Conservation (phyloP, 495 filamentous ascomycete species). For the Penicillium roqueforti region DNA sequence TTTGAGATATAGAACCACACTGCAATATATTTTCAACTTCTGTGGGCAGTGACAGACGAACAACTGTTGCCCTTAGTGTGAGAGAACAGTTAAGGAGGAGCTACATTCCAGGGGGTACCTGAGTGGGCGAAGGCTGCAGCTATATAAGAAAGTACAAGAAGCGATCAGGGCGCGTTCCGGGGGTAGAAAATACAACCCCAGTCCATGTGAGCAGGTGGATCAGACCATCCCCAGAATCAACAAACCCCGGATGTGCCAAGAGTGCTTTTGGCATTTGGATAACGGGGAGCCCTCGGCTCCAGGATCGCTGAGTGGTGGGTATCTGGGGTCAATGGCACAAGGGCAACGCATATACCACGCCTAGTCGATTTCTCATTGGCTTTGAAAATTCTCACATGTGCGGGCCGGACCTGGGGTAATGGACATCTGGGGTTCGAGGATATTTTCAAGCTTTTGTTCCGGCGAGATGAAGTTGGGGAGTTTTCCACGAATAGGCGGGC, state of each 20-base stretch:
- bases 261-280: constrained; percentile 20
- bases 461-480: constrained; percentile 6
- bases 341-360: constrained; percentile 1
- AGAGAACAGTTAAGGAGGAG: not conserved
- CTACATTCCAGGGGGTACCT: constrained; percentile 4
- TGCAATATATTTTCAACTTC: not conserved
- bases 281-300: constrained; percentile 11
- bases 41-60: not conserved
- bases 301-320: constrained; percentile 34
- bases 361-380: constrained; percentile 13
- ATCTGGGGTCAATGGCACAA: constrained; percentile 17
- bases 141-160: constrained; percentile 21
- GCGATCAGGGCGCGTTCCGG: not conserved
- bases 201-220: constrained; percentile 15
- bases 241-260: constrained; percentile 22
- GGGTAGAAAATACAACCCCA: constrained; percentile 4
- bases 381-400: not conserved
- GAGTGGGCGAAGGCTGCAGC: constrained; percentile 13
- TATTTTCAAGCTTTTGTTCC: constrained; percentile 26
- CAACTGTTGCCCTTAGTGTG: not conserved
- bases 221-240: constrained; percentile 9
- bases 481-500: constrained; percentile 40
- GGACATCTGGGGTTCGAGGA: constrained; percentile 39
- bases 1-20: not conserved
- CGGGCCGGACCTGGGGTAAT: constrained; percentile 20